Percentiles rank a stretch among this genome's conserved stretches.
These are phyloP conservation scores for Fomitopsis schrenkii DNA, from an alignment of 1,284 basidiomycete species.

Conservation along the genomic window DNA sequence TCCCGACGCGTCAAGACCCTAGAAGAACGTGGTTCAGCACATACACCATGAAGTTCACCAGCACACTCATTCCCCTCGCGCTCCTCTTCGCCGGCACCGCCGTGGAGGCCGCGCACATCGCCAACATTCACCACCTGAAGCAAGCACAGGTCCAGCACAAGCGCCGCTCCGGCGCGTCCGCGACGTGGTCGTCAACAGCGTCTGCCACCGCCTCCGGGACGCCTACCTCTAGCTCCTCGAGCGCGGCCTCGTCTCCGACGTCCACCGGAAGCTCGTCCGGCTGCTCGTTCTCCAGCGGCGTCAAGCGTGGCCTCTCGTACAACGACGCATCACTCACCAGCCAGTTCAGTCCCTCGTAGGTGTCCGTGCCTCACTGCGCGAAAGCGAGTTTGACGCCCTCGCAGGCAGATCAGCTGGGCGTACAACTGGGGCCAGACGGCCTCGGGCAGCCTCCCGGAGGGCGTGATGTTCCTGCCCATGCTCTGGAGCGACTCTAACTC, in stretches of 20 bases:
- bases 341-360: conserved; percentile 22
- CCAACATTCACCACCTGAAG: conserved; percentile 6
- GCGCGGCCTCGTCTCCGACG: background rate
- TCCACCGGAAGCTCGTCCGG: background rate
- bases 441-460: conserved; percentile 18
- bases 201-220: conserved; percentile 3
- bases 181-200: conserved; percentile 6
- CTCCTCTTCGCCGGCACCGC: conserved; percentile 20
- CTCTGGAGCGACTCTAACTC: conserved; percentile 21
- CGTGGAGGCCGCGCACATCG: conserved; percentile 21
- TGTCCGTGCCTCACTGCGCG: background rate
- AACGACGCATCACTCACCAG: conserved; percentile 22
- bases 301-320: conserved; percentile 28
- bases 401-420: conserved; percentile 21
- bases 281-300: conserved; percentile 1
- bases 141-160: conserved; percentile 7
- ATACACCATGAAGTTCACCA: conserved; percentile 23
- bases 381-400: background rate
- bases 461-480: conserved; percentile 25
- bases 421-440: conserved; percentile 26
- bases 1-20: background rate
- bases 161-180: conserved; percentile 19
- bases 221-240: conserved; percentile 2
- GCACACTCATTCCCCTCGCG: conserved; percentile 21
- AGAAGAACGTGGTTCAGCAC: conserved; percentile 5